Base-by-base conservation (phyloP, 371 early-diverging fungal species). In the Capniomyces stellatus region DNA sequence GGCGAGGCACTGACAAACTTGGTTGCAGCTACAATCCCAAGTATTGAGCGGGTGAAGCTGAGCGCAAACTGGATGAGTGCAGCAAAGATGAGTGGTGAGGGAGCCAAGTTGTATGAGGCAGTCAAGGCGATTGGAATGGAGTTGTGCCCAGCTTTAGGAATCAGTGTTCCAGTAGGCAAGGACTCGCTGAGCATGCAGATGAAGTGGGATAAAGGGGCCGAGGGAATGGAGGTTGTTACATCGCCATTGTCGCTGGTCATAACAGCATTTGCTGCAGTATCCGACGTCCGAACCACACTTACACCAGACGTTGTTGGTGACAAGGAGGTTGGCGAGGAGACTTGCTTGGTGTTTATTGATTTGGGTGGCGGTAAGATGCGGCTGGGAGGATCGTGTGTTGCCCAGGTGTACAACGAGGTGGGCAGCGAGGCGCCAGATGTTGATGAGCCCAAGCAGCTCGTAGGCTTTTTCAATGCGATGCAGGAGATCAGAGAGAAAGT, bases 101-200 rank as follows among this genome's bases (percentile, higher is more conserved):
- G 94, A 28, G 76, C 88, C 30, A 81, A 83, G 49, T 68, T 96
- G 30, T 96, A 94, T 60, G 83, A 81, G 49, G 97, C 91, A 29
- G 97, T 93, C 3, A 71, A 85, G 57, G 91, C 95, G 23, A 75
- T 96, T 54, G 92, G 95, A 54, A 66, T 92, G 63, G 91, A 87
- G 44, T 72, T 94, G 46, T 94, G 97, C 67, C 92, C 90, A 29
- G 73, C 73, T 30, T 75, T 96, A 19, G 92, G 90, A 29, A 77
- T 96, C 63, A 81, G 87, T 44, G 85, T 96, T 57, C 97, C 95
- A 3, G 97, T 96, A 21, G 97, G 97, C 58, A 94, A 96, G 74
- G 97, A 96, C 70, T 93, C 94, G 18, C 89, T 94, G 93, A 88
- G 89, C 28, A 96, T 96, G 97, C 87, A 89, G 75, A 85, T 91